These are phyloP conservation scores for Quaeritorhiza haematococci DNA, from an alignment of 371 early-diverging fungal species.

Conservation along the genomic window DNA sequence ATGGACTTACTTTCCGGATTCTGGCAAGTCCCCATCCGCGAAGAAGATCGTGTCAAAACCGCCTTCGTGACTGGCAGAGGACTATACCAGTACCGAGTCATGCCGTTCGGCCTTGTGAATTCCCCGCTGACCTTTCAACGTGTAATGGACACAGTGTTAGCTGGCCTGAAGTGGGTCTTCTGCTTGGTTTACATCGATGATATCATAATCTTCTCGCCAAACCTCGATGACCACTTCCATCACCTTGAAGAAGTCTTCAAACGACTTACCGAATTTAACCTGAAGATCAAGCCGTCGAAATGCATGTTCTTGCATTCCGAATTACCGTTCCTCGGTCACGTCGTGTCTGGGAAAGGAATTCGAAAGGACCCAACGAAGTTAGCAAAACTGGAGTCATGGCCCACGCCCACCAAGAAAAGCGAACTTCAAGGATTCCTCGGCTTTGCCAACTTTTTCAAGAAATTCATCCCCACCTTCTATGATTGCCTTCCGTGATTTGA, in stretches of 20 bases:
- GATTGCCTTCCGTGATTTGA: no score
- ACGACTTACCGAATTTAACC: conserved; percentile 18
- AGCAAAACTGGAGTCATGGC: no score
- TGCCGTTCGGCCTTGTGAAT: conserved; percentile 49
- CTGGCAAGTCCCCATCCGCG: conserved; percentile 13
- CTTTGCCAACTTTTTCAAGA: no score
- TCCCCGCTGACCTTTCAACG: conserved; percentile 42
- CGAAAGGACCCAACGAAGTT: no score
- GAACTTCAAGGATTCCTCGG: no score
- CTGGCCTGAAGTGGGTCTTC: conserved; percentile 12
- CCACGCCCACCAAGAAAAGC: no score
- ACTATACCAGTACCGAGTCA: conserved; percentile 36
- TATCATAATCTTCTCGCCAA: conserved; percentile 34
- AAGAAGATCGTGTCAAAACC: conserved; percentile 16
- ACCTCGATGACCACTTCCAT: conserved; percentile 28
- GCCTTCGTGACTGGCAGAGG: conserved; percentile 31
- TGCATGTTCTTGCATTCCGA: no score
- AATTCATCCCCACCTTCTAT: no score
- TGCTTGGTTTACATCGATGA: conserved; percentile 44
- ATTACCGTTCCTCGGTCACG: no score
- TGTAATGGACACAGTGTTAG: conserved; percentile 37
- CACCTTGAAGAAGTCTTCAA: conserved; percentile 32
- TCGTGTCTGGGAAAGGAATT: no score
- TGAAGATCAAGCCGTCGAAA: conserved; percentile 37
- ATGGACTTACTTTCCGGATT: conserved; percentile 13